These are phyloP conservation scores for Pistacia integerrima DNA, from an alignment of 345 rosid species.

Conservation along the genomic window DNA sequence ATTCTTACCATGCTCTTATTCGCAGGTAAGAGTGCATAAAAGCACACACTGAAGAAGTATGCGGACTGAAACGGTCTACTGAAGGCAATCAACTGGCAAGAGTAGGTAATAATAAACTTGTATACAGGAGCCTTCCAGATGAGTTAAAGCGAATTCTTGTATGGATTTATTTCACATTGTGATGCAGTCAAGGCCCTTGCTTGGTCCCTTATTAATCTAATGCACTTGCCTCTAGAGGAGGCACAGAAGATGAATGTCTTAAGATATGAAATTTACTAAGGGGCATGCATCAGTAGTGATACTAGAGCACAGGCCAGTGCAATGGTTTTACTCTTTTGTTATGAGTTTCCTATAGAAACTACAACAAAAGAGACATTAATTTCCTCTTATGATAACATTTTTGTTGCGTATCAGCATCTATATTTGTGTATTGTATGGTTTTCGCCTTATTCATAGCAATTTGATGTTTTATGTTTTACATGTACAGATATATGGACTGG, in stretches of 20 bases:
- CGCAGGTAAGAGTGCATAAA: conserved; percentile 38
- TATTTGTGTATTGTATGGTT: neutral
- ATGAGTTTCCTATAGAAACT: neutral
- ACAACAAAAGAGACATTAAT: too few species aligned
- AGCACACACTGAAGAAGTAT: conserved; percentile 35
- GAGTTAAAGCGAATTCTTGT: conserved; percentile 37
- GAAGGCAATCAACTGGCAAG: conserved; percentile 34
- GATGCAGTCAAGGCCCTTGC: conserved; percentile 63
- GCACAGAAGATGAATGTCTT: conserved; percentile 47
- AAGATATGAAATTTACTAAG: conserved; percentile 40
- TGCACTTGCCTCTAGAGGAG: conserved; percentile 52
- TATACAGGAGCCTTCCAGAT: conserved; percentile 44
- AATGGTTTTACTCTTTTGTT: neutral
- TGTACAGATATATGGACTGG: too few species aligned
- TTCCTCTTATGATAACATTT: too few species aligned
- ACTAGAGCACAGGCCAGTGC: too few species aligned
- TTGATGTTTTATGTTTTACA: too few species aligned
- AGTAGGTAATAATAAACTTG: conserved; percentile 31
- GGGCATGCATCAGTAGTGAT: too few species aligned
- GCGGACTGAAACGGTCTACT: conserved; percentile 50
- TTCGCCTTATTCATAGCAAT: neutral
- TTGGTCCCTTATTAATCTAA: conserved; percentile 53
- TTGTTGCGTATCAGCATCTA: too few species aligned
- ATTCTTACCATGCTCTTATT: neutral
- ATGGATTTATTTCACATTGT: conserved; percentile 35